phyloP scores from a whole-genome alignment of 371 early-diverging fungal species.

The Mortierella sp. region DNA sequence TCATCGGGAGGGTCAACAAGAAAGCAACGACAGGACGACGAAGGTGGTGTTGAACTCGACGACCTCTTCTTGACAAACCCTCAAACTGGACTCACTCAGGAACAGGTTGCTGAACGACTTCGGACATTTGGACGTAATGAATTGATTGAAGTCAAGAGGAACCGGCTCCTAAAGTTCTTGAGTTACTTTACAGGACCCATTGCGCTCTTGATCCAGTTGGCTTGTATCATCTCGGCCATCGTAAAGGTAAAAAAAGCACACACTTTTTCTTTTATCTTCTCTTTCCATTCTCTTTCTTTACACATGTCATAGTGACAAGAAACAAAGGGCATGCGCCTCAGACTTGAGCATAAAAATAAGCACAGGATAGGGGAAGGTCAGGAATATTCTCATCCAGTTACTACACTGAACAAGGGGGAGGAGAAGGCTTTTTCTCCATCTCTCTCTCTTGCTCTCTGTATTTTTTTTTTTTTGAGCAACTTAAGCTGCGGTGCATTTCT shows the following conservation, averaged over 20 bases:
- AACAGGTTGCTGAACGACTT: constrained; percentile 62
- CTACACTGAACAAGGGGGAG: neutral
- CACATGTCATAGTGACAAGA: neutral
- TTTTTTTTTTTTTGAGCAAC: too few species aligned
- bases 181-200: constrained; percentile 81
- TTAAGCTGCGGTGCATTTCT: neutral
- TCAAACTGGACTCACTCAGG: constrained; percentile 59
- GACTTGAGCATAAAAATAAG: neutral
- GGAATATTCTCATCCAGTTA: neutral
- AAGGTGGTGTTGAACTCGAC: constrained; percentile 60
- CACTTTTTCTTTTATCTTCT: neutral
- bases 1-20: neutral
- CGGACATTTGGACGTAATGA: constrained; percentile 66
- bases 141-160: constrained; percentile 73
- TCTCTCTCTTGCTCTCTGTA: neutral
- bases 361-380: neutral
- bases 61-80: constrained; percentile 65
- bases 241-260: constrained; percentile 56
- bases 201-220: constrained; percentile 77
- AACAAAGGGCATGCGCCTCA: neutral
- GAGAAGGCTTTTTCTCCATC: too few species aligned
- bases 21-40: neutral
- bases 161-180: constrained; percentile 79
- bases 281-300: too few species aligned
- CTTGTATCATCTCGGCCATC: constrained; percentile 67